Conservation (phyloP, 106 monocot species). For the Iris macrosiphon region DNA sequence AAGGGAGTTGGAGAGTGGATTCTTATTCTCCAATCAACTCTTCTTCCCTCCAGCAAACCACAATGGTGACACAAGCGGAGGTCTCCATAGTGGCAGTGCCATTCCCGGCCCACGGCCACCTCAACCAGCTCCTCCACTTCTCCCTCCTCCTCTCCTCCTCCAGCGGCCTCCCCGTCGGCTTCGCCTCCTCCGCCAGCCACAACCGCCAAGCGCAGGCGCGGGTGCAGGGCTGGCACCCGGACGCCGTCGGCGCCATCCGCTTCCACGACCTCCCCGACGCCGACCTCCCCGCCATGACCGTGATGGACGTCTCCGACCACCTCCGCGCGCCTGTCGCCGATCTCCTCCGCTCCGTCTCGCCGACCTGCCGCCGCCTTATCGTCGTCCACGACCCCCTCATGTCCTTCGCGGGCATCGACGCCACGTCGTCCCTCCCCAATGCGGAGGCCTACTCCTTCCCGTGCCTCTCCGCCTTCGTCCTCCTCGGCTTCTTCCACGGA, state of each 20-base stretch:
- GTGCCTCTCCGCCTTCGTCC: slow-evolving; percentile 35
- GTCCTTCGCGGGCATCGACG: slow-evolving; percentile 41
- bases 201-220: slow-evolving; percentile 38
- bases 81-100: slow-evolving; percentile 46
- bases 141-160: slow-evolving; percentile 34
- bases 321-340: slow-evolving; percentile 17
- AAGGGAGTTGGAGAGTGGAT: too few relatives aligned
- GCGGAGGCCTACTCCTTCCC: slow-evolving; percentile 44
- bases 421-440: slow-evolving; percentile 28
- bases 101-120: slow-evolving; percentile 72
- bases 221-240: slow-evolving; percentile 36
- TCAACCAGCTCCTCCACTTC: slow-evolving; percentile 78
- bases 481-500: slow-evolving; percentile 10
- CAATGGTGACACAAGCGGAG: too few relatives aligned
- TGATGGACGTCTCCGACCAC: slow-evolving; percentile 13
- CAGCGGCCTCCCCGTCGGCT: slow-evolving; percentile 36
- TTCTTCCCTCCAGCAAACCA: too few relatives aligned
- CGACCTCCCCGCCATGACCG: slow-evolving; percentile 21
- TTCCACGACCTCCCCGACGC: slow-evolving; percentile 36
- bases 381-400: slow-evolving; percentile 46
- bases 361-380: slow-evolving; percentile 30
- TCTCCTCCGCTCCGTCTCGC: slow-evolving; percentile 40
- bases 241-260: slow-evolving; percentile 10
- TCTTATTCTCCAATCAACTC: too few relatives aligned
- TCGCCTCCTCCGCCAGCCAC: slow-evolving; percentile 39